Percentiles rank a stretch among this genome's conserved stretches.
phyloP scores from a whole-genome alignment of 108 stramenopile species.

The Nitzschia putrida region DNA sequence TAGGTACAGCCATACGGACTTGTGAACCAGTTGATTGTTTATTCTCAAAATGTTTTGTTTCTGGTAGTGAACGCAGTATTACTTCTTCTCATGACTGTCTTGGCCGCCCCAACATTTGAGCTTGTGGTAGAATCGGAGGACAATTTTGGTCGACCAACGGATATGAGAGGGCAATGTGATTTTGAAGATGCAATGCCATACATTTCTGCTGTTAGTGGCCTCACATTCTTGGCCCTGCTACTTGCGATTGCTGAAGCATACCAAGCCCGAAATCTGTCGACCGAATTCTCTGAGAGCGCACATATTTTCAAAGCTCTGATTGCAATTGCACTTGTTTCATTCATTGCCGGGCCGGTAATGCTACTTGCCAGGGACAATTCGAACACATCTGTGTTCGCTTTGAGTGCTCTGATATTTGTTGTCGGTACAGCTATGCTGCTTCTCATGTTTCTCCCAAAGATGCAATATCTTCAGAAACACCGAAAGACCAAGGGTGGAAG shows the following conservation, averaged over 20 bases:
- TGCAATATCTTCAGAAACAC: not conserved
- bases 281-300: slow-evolving; percentile 47
- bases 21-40: no score
- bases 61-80: slow-evolving; percentile 32
- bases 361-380: slow-evolving; percentile 26
- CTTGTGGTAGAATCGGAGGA: slow-evolving; percentile 16
- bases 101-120: slow-evolving; percentile 28
- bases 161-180: slow-evolving; percentile 26
- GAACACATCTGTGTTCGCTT: slow-evolving; percentile 28
- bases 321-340: slow-evolving; percentile 3
- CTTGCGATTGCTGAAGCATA: slow-evolving; percentile 44
- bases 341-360: slow-evolving; percentile 30
- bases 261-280: slow-evolving; percentile 40
- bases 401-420: slow-evolving; percentile 29
- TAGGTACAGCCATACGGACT: not conserved
- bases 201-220: slow-evolving; percentile 14
- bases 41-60: no score
- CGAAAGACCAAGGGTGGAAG: not conserved
- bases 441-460: slow-evolving; percentile 28
- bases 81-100: slow-evolving; percentile 43
- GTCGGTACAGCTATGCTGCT: slow-evolving; percentile 12
- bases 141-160: slow-evolving; percentile 18
- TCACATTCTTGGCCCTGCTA: slow-evolving; percentile 39
- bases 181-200: slow-evolving; percentile 24
- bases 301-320: slow-evolving; percentile 46